Evolutionary conservation across 805 yeast genomes (phyloP).

Genomic region (Wickerhamomyces mucosus): DNA sequence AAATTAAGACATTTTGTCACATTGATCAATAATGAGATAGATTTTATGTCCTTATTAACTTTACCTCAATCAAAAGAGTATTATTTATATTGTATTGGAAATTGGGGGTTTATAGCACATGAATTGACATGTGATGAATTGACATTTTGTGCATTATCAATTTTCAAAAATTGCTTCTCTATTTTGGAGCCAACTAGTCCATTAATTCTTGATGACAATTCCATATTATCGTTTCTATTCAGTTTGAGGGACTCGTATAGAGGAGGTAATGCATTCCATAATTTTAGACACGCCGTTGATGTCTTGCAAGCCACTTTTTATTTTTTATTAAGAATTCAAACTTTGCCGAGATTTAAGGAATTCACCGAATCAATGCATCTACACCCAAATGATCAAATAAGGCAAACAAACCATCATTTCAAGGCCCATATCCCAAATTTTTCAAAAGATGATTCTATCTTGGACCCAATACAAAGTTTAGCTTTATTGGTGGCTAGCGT

Average conservation of each 20-base stretch:
- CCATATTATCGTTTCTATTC: slow-evolving; percentile 50
- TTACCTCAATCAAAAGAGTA: slow-evolving; percentile 19
- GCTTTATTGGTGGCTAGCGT: slow-evolving; percentile 70
- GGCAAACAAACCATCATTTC: background rate
- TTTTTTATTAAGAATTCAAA: slow-evolving; percentile 31
- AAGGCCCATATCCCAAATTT: too few relatives aligned
- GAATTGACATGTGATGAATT: slow-evolving; percentile 56
- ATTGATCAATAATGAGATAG: slow-evolving; percentile 20
- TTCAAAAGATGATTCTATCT: slow-evolving; percentile 9
- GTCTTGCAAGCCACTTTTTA: slow-evolving; percentile 85
- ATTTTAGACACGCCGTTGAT: slow-evolving; percentile 92
- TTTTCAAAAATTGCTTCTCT: slow-evolving; percentile 37
- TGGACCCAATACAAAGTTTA: slow-evolving; percentile 36
- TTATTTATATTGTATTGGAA: slow-evolving; percentile 33
- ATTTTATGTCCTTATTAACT: slow-evolving; percentile 17
- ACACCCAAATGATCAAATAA: slow-evolving; percentile 11
- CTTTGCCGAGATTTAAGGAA: slow-evolving; percentile 16
- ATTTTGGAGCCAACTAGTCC: slow-evolving; percentile 11
- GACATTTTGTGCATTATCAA: slow-evolving; percentile 45
- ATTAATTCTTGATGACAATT: slow-evolving; percentile 26
- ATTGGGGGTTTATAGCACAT: slow-evolving; percentile 69
- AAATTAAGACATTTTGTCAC: slow-evolving; percentile 12
- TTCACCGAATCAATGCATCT: slow-evolving; percentile 9
- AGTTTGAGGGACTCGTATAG: slow-evolving; percentile 72
- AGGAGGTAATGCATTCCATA: slow-evolving; percentile 85